Evolutionary conservation across 2,329 filamentous ascomycete species (phyloP).

Genomic region (Botrytis porri): DNA sequence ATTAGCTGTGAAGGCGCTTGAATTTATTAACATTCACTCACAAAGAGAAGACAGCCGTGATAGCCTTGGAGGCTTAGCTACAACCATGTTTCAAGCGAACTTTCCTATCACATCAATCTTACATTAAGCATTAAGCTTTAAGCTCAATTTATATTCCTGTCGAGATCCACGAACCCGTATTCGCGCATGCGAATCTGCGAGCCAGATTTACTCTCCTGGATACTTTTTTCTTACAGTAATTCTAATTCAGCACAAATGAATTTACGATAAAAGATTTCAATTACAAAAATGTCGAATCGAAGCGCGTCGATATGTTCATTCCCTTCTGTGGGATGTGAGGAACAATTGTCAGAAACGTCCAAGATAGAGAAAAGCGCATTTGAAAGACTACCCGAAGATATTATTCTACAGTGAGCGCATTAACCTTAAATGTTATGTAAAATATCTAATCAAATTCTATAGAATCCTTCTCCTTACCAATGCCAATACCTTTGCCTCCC

Average conservation of each 20-base stretch:
- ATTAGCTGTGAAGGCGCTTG: not conserved
- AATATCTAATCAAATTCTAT: conserved; percentile 23
- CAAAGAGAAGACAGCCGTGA: not conserved
- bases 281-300: not conserved
- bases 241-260: not conserved
- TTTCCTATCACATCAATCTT: not conserved
- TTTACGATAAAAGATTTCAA: not conserved
- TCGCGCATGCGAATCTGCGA: conserved; percentile 1
- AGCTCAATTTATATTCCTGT: not conserved
- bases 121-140: not conserved
- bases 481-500: conserved; percentile 63
- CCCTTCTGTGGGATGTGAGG: not conserved
- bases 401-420: conserved; percentile 61
- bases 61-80: conserved; percentile 7
- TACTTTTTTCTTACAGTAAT: not conserved
- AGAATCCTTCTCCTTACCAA: conserved; percentile 61
- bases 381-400: conserved; percentile 61
- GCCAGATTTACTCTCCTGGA: not conserved
- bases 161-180: not conserved
- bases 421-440: not conserved
- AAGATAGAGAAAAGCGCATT: conserved; percentile 40
- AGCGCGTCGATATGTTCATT: conserved; percentile 16
- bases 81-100: not conserved
- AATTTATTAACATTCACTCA: not conserved
- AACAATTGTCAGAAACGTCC: conserved; percentile 3